These are phyloP conservation scores for Mortierella sp. DNA, from an alignment of 371 early-diverging fungal species.

Conservation along the genomic window DNA sequence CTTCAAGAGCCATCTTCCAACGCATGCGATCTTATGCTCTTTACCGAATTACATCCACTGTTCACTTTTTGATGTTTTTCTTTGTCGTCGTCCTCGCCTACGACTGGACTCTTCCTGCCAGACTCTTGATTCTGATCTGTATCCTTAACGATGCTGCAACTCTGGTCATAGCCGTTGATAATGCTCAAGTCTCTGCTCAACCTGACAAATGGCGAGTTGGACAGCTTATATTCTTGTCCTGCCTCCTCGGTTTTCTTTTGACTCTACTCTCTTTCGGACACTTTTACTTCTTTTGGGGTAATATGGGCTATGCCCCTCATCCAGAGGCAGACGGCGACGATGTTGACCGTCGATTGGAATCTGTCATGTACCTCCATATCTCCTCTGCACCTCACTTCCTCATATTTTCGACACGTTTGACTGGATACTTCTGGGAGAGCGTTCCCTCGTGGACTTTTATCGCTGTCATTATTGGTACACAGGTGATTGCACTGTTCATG, in stretches of 20 bases:
- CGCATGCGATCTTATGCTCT: slow-evolving; percentile 93
- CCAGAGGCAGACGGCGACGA: slow-evolving; percentile 18
- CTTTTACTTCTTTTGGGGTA: slow-evolving; percentile 79
- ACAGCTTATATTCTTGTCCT: slow-evolving; percentile 85
- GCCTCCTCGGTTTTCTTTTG: slow-evolving; percentile 78
- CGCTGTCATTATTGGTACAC: slow-evolving; percentile 87
- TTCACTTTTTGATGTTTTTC: slow-evolving; percentile 94
- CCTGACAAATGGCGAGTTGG: slow-evolving; percentile 96
- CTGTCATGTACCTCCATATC: slow-evolving; percentile 93
- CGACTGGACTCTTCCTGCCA: slow-evolving; percentile 86
- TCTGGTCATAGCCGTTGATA: slow-evolving; percentile 92
- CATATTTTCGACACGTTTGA: slow-evolving; percentile 91
- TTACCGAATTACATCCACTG: slow-evolving; percentile 94
- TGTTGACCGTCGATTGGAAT: slow-evolving; percentile 65
- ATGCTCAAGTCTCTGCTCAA: slow-evolving; percentile 84
- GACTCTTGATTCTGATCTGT: slow-evolving; percentile 87
- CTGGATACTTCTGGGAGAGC: slow-evolving; percentile 89
- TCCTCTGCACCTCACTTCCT: slow-evolving; percentile 94
- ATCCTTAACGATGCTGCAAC: slow-evolving; percentile 93
- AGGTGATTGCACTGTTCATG: slow-evolving; percentile 90
- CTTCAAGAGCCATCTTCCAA: slow-evolving; percentile 93
- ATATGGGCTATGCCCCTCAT: slow-evolving; percentile 48
- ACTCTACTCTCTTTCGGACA: slow-evolving; percentile 86
- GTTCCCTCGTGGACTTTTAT: slow-evolving; percentile 79
- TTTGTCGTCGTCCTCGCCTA: slow-evolving; percentile 85